These are phyloP conservation scores for Clavispora vitiphila DNA, from an alignment of 805 yeast genomes.

Conservation along the genomic window DNA sequence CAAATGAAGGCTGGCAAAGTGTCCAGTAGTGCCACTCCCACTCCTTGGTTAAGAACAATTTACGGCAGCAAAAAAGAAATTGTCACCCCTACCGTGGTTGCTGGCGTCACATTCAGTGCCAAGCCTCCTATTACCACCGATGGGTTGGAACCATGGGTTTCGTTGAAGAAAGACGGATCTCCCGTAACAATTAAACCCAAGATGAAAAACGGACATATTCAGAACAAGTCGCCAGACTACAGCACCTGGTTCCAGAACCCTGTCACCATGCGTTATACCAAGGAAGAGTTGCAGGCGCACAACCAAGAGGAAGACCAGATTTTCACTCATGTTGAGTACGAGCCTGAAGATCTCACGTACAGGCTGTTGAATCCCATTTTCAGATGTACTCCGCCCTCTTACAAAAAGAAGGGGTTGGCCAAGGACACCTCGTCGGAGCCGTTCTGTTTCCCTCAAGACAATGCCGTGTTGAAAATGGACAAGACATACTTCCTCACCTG, in stretches of 20 bases:
- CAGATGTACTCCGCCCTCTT: slow-evolving; percentile 80
- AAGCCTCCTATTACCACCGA: slow-evolving; percentile 69
- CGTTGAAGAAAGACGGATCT: slow-evolving; percentile 67
- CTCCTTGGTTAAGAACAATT: slow-evolving; percentile 65
- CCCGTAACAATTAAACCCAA: slow-evolving; percentile 80
- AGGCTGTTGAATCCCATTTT: slow-evolving; percentile 69
- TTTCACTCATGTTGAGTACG: slow-evolving; percentile 48
- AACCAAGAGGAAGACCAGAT: slow-evolving; percentile 61
- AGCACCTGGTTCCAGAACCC: slow-evolving; percentile 74
- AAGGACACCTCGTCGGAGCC: slow-evolving; percentile 61
- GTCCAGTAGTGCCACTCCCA: slow-evolving; percentile 26
- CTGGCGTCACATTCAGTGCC: slow-evolving; percentile 57
- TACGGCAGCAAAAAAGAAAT: slow-evolving; percentile 52
- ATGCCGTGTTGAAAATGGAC: slow-evolving; percentile 51
- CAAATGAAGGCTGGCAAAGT: slow-evolving; percentile 14
- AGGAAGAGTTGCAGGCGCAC: slow-evolving; percentile 66
- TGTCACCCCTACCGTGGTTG: slow-evolving; percentile 59
- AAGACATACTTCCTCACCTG: slow-evolving; percentile 73
- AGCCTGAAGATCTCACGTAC: slow-evolving; percentile 71
- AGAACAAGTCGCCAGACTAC: slow-evolving; percentile 65
- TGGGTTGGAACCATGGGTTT: slow-evolving; percentile 76
- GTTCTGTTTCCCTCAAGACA: slow-evolving; percentile 78
- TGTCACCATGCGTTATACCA: slow-evolving; percentile 49
- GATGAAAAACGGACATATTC: slow-evolving; percentile 64
- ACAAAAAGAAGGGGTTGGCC: slow-evolving; percentile 58